phyloP scores from a whole-genome alignment of 495 filamentous ascomycete species.

The Ascobolus immersus region DNA sequence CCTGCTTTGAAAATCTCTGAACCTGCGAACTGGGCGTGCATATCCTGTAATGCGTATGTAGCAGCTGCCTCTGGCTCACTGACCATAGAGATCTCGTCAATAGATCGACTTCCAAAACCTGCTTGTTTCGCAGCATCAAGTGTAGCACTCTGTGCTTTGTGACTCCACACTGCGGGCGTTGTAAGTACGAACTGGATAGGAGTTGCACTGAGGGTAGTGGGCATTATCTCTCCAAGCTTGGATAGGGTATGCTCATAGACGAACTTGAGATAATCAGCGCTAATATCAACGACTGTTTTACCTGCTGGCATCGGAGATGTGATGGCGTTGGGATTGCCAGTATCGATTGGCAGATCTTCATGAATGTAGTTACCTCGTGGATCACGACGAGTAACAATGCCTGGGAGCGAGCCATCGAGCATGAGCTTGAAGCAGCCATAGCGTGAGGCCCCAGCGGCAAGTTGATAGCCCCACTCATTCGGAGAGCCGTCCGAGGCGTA shows the following conservation, averaged over 20 bases:
- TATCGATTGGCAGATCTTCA: conserved; percentile 2
- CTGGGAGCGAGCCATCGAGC: conserved; percentile 3
- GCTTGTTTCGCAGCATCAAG: conserved; percentile 12
- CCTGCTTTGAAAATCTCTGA: conserved; percentile 5
- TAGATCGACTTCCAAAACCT: conserved; percentile 13
- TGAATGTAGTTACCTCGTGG: too few relatives aligned
- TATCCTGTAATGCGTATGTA: conserved; percentile 6
- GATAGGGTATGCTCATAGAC: conserved; percentile 5
- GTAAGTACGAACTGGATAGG: conserved; percentile 18
- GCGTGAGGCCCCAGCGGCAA: neutral
- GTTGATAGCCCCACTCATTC: conserved; percentile 5
- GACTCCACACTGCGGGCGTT: conserved; percentile 17
- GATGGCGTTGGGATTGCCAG: conserved; percentile 3
- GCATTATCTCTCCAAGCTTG: neutral
- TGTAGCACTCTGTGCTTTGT: conserved; percentile 15
- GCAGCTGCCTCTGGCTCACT: conserved; percentile 18
- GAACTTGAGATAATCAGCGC: conserved; percentile 4
- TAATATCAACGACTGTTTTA: conserved; percentile 2
- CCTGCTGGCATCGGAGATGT: conserved; percentile 1
- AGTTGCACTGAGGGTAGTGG: conserved; percentile 6
- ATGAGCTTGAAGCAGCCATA: conserved; percentile 7
- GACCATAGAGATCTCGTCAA: conserved; percentile 14
- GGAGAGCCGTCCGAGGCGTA: neutral
- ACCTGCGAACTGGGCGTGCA: neutral
- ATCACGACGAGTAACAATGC: too few relatives aligned